Base-by-base conservation (phyloP, 2,329 filamentous ascomycete species). In the Monosporascus sp. region DNA sequence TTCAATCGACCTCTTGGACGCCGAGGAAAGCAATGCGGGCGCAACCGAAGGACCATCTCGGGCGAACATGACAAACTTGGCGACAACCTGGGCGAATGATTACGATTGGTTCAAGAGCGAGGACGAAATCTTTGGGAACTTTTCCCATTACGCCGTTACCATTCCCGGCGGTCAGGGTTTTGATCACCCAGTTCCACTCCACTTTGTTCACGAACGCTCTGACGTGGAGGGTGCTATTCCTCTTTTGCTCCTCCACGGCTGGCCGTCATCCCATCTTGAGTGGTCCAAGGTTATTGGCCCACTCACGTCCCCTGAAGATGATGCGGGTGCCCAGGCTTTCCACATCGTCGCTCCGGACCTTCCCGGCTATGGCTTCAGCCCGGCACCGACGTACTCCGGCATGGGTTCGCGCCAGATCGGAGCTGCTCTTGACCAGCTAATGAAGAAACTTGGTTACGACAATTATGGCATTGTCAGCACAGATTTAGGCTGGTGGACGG, bases 131-230 rank as follows among this genome's bases (percentile, higher is more conserved):
- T 65, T 66, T 35, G 37, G 50, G 6, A 46, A 56, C 16, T 40
- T 65, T 2, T 60, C 63, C 2, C 62, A 69, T 37, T 69, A 64
- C 50, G 61, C 53, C 26, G 65, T 60, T 0, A 62, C 50, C 2
- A 48, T 60, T 20, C 22, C 48, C 4, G 35, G 22, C 17, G 24
- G 24, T 17, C 44, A 52, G 37, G 26, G 37, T 19, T 59, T 54
- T 37, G 31, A 37, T n/a, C 43, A 53, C 6, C 46, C 53, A 6
- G 49, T 60, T 16, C 60, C 54, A 20, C 53, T 60, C 17, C 58
- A 60, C 48, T 60, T 58, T 22, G 45, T 58, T 20, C 56, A 60
- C 40, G 52, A 58, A 17, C 41, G 48, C 16, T 57, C 52, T 7
- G 24, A 26, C 5, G 52, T 52, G 22, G 37, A 50, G 19, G 48